Evolutionary conservation across 139 green algal species (phyloP).

Genomic region (Chlamydomonas sp.): DNA sequence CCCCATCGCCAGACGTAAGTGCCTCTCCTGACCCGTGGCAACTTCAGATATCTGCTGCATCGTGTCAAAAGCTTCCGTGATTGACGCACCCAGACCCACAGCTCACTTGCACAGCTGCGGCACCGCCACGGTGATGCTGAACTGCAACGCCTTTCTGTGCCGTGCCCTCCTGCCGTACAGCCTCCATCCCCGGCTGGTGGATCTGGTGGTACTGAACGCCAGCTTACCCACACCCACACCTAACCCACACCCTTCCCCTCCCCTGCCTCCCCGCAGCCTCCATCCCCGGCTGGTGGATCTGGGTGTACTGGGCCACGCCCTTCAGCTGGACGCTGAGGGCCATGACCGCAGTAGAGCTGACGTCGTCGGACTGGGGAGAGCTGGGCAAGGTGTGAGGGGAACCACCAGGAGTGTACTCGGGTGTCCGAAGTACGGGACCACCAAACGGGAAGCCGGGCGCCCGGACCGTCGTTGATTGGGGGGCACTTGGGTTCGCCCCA

Average conservation of each 20-base stretch:
- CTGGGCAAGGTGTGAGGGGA: background rate
- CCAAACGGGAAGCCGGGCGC: no score
- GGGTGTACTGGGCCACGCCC: slow-evolving; percentile 56
- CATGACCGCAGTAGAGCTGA: slow-evolving; percentile 55
- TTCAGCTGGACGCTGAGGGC: slow-evolving; percentile 40
- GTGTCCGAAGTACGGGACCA: no score
- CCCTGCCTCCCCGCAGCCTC: background rate
- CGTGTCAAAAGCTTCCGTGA: no score
- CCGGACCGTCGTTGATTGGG: no score
- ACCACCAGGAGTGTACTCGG: background rate
- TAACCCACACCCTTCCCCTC: no score
- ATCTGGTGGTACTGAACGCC: slow-evolving; percentile 37
- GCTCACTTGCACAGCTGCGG: no score
- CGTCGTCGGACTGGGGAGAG: background rate
- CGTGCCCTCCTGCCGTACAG: background rate
- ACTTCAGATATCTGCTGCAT: no score
- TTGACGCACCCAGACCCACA: no score
- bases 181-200: slow-evolving; percentile 54
- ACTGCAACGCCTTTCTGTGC: background rate
- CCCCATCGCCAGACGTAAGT: slow-evolving; percentile 56
- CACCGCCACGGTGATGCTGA: background rate
- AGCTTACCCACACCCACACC: no score
- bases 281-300: slow-evolving; percentile 53
- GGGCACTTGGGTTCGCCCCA: no score
- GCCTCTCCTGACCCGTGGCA: background rate